Evolutionary conservation across 2,329 filamentous ascomycete genomes (phyloP), one percentile per base, ranked within the genome.

Genomic region (Mycogone perniciosa): DNA sequence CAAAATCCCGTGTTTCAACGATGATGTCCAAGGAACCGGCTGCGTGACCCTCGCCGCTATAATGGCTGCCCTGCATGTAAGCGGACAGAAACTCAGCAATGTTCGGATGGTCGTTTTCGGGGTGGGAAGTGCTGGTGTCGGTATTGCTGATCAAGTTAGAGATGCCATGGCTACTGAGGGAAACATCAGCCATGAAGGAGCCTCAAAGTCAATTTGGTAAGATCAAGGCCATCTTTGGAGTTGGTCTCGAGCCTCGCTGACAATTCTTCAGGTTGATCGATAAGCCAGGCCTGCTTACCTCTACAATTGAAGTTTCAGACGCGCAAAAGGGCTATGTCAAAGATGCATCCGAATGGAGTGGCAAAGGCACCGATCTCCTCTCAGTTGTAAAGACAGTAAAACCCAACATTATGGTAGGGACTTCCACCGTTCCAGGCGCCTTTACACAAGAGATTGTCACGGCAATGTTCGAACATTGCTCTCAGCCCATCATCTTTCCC

Each of bases 21-120:
- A 95, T 52, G 89, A 95, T 64, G 84, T 95, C 0, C 89, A 95
- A 66, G 90, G 89, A 1, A 95, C 90, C 0, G 90, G 89, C 0
- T 92, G 88, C 53, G 89, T 95, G 1, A 92, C 90, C 0, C 76
- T 95, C 0, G 89, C 89, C 0, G 89, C 86, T 1, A 84, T 95
- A 55, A 82, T 89, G 72, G 82, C 89, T 0, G 89, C 81, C 0
- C 72, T 91, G 6, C 81, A 88, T 53, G 82, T 92, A 6, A 82
- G 76, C 54, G 76, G 81, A 3, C 70, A 84, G 48, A 80, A 84
- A 47, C 72, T 95, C 38, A 69, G 73, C 7, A 88, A 95, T 52
- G 68, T 88, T 10, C 78, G 84, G 31, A 75, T 93, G 51, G 77
- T 95, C 0, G 71, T 92, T 33, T 95, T 91, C 55, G 90, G 90